Base-by-base conservation (phyloP, 345 rosid species). In the Pelargonium nanum region DNA sequence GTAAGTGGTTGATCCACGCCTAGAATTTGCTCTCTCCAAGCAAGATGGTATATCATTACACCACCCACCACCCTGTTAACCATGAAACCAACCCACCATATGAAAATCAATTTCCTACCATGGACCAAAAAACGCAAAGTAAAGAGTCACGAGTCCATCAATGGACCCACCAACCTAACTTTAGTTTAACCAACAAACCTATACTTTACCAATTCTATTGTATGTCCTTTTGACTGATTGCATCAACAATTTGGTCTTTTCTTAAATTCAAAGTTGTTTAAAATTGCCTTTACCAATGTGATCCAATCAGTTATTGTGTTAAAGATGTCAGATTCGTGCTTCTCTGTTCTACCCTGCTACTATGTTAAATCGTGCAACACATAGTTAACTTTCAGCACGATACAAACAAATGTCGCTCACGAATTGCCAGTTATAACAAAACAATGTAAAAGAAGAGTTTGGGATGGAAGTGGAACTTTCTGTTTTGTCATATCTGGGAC, bases 21-120 rank as follows among this genome's bases (percentile, higher is more conserved):
- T 78, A 0, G 85, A 84, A 22, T 74, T 67, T 59, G 97, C 80
- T 83, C 99, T 73, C 21, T 82, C 94, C 68, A 63, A 55, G 75
- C 97, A 93, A 26, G 97, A 85, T 68, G 64, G 64, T 55, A 87
- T 59, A 72, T 89, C 93, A 73, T 93, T 87, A 57, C 99, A 93
- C 99, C 97, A 93, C 65, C 96, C 99, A 67, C 99, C 99, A 72
- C 99, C 97, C 99, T 93, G 20, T 19, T 22, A 56, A 32, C n/a
- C n/a, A n/a, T n/a, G n/a, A 19, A 64, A 0, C 10, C 6, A 58
- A 34, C 28, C 21, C n/a, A 52, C 44, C 21, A 21, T 21, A n/a
- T 12, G 21, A 53, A 55, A 2, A 20, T 21, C 21, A 9, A 4
- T 0, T 22, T 9, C 19, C 12, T 19, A 4, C 6, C 21, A 22